These are phyloP conservation scores for Umbilicaria muhlenbergii DNA, from an alignment of 495 filamentous ascomycete genomes.

Conservation along the genomic window DNA sequence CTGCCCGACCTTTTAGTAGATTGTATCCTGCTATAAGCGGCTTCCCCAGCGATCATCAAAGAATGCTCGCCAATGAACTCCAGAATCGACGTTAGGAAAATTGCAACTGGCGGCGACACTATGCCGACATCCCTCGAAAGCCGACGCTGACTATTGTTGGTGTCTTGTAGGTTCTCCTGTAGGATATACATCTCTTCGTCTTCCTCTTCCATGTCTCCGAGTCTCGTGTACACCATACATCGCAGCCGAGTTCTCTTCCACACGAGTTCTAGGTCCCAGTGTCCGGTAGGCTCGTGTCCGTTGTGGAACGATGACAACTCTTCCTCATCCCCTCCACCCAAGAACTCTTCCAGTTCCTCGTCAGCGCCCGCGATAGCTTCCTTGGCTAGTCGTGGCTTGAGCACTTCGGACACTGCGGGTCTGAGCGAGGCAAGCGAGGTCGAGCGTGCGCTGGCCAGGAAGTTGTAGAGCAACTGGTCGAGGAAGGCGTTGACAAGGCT, in stretches of 20 bases:
- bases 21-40: constrained; percentile 57
- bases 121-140: constrained; percentile 44
- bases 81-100: constrained; percentile 87
- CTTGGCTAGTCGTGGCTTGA: constrained; percentile 75
- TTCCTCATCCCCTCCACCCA: constrained; percentile 59
- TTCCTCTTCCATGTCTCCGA: constrained; percentile 95
- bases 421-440: constrained; percentile 66
- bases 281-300: constrained; percentile 31
- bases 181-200: constrained; percentile 80
- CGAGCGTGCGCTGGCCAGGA: constrained; percentile 65
- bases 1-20: constrained; percentile 18
- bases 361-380: constrained; percentile 81
- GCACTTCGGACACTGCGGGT: constrained; percentile 69
- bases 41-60: constrained; percentile 74
- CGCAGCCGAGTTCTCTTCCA: constrained; percentile 87
- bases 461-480: constrained; percentile 81
- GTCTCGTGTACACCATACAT: constrained; percentile 94
- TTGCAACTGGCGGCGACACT: constrained; percentile 83
- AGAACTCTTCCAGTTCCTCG: constrained; percentile 76
- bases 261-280: constrained; percentile 73
- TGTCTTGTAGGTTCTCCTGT: constrained; percentile 47
- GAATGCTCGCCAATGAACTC: constrained; percentile 91
- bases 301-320: constrained; percentile 40
- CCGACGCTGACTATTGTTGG: constrained; percentile 31
- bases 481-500: constrained; percentile 81